Percentiles rank a stretch among this genome's conserved stretches.
Conservation (phyloP, 176 grass and related monocot species). For the Rhynchospora pubera region DNA sequence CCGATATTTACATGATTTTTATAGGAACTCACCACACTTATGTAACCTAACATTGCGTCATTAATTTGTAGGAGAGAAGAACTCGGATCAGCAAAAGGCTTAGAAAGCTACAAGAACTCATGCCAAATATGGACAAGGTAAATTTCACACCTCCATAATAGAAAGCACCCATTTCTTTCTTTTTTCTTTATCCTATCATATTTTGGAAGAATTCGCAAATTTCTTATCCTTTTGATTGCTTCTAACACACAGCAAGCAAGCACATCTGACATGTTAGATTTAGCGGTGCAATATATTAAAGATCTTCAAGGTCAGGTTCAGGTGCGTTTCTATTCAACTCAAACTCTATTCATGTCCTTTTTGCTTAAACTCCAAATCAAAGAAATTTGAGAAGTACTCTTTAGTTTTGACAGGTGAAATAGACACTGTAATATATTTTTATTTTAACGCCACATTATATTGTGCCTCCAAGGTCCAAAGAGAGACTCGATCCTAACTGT, state of each 20-base stretch:
- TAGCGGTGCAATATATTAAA: slow-evolving; percentile 84
- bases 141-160: not conserved
- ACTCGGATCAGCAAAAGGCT: slow-evolving; percentile 94
- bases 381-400: not conserved
- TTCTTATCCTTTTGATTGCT: slow-evolving; percentile 4
- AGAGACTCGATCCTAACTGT: not conserved
- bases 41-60: not conserved
- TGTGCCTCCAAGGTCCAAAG: not conserved
- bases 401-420: no score
- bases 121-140: slow-evolving; percentile 99
- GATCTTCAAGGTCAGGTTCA: slow-evolving; percentile 75
- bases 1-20: not conserved
- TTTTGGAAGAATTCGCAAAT: not conserved
- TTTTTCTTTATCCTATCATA: not conserved
- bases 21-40: not conserved
- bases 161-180: not conserved
- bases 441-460: no score
- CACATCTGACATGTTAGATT: slow-evolving; percentile 89
- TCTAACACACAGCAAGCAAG: slow-evolving; percentile 76
- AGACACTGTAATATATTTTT: no score
- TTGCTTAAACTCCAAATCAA: not conserved
- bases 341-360: not conserved
- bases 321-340: slow-evolving; percentile 32
- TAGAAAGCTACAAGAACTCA: slow-evolving; percentile 76
- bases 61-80: slow-evolving; percentile 73